Evolutionary conservation across 768 basidiomycete species (phyloP).

Genomic region (Lactarius sanguifluus): DNA sequence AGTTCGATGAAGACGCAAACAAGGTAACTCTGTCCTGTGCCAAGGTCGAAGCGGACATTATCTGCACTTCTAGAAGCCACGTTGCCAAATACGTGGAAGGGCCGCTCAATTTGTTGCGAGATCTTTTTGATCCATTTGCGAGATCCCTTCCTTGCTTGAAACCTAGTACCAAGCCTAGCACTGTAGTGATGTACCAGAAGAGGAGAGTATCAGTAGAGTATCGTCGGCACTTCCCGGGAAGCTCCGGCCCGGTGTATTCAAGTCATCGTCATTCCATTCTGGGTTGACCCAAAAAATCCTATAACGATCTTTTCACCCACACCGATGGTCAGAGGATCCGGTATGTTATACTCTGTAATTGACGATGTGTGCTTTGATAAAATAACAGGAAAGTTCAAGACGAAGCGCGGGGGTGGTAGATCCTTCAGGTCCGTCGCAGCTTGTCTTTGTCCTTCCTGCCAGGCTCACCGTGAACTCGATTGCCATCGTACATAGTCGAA

Average conservation of each 20-base stretch:
- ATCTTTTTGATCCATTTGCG: no score
- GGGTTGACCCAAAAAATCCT: background rate
- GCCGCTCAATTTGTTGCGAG: no score
- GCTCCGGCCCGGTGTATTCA: background rate
- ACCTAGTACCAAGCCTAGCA: no score
- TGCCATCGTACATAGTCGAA: slow-evolving; percentile 25
- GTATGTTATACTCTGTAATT: background rate
- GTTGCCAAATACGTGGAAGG: no score
- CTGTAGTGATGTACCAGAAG: no score
- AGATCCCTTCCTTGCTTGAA: no score
- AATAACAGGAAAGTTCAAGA: slow-evolving; percentile 42
- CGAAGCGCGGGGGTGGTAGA: slow-evolving; percentile 45
- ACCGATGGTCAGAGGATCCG: slow-evolving; percentile 15
- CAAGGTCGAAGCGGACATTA: no score
- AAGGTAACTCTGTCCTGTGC: no score
- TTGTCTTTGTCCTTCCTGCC: slow-evolving; percentile 10
- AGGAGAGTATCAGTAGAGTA: no score
- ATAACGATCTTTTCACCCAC: background rate
- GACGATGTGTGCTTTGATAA: background rate
- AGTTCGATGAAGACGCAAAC: no score
- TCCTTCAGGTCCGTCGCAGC: slow-evolving; percentile 37
- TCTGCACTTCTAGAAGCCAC: no score
- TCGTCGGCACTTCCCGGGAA: background rate
- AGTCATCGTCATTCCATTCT: background rate
- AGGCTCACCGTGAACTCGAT: slow-evolving; percentile 18